Evolutionary conservation across 768 basidiomycete genomes (phyloP), one percentile per base, ranked within the genome.

Genomic region (Tricholoma sp.): DNA sequence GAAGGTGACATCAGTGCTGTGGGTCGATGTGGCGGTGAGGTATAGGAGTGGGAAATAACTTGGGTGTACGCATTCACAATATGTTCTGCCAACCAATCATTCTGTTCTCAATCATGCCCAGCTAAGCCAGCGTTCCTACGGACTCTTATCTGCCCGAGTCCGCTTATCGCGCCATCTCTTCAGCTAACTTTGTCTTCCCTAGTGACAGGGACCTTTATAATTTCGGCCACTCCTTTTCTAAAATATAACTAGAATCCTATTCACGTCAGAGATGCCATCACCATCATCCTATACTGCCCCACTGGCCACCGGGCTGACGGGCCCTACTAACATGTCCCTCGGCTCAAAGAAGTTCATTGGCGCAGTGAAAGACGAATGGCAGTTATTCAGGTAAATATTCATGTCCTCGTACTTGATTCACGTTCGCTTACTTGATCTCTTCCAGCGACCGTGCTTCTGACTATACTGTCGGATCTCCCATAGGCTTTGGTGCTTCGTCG

Each of bases 401-500:
- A 49, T 46, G 7, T 49, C 50, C 37, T 35, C 24, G 52, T 47
- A 37, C 47, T 24, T 47, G 6, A 27, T 47, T 47, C 46, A 47
- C 22, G 14, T 10, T n/a, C 18, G 22, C 57, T 57, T 29, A 58
- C 59, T 60, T 39, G 63, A 31, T 43, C 56, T 32, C 50, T 27
- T 39, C 58, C 68, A 91, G 91, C 64, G 88, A 91, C 67, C 69
- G 79, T 59, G 74, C 83, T 1, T 62, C 73, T 11, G 91, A 95
- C 75, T 94, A 94, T 65, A 80, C 79, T 18, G 78, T 90, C 35
- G 90, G 89, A 14, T 71, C 79, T 7, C 82, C 91, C 18, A 93
- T 95, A 52, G 94, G 94, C 1, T 94, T 89, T 64, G 95, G 95
- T 18, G 89, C 95, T 2, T 94, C 92, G 3, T 96, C 95, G 0